Evolutionary conservation across 1,139 yeast species (phyloP).

Genomic region (Nakaseomyces kungkrabaensis): DNA sequence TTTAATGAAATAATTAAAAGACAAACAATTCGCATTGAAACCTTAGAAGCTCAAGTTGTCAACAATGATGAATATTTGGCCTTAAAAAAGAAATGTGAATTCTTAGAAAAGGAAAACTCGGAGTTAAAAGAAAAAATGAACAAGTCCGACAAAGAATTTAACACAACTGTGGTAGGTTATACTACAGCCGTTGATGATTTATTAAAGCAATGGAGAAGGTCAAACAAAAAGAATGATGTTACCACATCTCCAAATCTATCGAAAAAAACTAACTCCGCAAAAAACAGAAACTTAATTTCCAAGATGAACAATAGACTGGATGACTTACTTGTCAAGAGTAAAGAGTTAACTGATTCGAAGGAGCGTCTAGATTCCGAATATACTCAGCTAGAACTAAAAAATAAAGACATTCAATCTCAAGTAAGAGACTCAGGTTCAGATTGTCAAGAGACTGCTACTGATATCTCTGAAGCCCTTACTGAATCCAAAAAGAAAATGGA

Average conservation of each 20-base stretch:
- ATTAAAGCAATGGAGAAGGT: constrained; percentile 14
- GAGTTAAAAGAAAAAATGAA: constrained; percentile 19
- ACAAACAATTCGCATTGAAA: constrained; percentile 42
- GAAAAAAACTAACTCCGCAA: not conserved
- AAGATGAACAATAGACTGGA: constrained; percentile 20
- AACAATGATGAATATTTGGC: constrained; percentile 40
- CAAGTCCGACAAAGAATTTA: constrained; percentile 10
- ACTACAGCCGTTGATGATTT: constrained; percentile 15
- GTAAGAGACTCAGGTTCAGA: constrained; percentile 41
- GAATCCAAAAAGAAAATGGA: constrained; percentile 63
- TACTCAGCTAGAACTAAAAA: constrained; percentile 15
- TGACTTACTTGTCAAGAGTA: constrained; percentile 15
- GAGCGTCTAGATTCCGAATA: constrained; percentile 19
- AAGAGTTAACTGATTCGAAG: constrained; percentile 17
- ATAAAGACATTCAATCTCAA: constrained; percentile 17
- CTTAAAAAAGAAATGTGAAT: constrained; percentile 39
- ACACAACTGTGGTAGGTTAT: constrained; percentile 7
- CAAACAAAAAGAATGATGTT: not conserved
- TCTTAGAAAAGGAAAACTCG: constrained; percentile 38
- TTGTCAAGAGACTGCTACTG: constrained; percentile 59
- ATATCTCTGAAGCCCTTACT: constrained; percentile 65
- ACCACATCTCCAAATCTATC: not conserved
- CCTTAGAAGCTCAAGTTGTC: constrained; percentile 38
- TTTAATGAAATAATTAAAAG: constrained; percentile 46
- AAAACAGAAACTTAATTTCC: constrained; percentile 10